These are phyloP conservation scores for Epichloe glyceriae DNA, from an alignment of 2,329 filamentous ascomycete species.

Conservation along the genomic window DNA sequence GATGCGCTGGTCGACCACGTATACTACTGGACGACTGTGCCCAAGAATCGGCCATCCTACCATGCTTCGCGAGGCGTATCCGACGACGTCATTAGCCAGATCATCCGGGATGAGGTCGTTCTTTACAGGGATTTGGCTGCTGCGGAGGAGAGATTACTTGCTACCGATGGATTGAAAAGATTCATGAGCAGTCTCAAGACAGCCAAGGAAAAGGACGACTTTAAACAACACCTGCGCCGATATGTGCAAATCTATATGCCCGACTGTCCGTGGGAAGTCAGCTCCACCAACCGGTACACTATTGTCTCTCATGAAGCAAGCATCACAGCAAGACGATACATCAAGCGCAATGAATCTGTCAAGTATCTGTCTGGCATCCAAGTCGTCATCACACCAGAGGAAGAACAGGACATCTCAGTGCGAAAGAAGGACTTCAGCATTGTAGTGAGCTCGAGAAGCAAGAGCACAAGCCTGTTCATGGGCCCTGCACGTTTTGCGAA, in stretches of 20 bases:
- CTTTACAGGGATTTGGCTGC: conserved; percentile 56
- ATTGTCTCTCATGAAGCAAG: conserved; percentile 82
- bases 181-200: conserved; percentile 57
- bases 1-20: conserved; percentile 92
- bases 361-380: conserved; percentile 87
- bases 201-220: conserved; percentile 73
- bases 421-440: conserved; percentile 93
- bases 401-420: conserved; percentile 69
- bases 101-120: conserved; percentile 54
- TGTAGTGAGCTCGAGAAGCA: conserved; percentile 84
- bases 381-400: conserved; percentile 81
- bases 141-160: conserved; percentile 61
- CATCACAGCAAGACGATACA: conserved; percentile 65
- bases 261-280: conserved; percentile 88
- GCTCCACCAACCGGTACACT: conserved; percentile 85
- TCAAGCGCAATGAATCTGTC: conserved; percentile 72
- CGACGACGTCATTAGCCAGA: conserved; percentile 46
- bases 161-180: conserved; percentile 59
- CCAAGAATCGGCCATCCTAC: conserved; percentile 84
- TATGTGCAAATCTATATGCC: conserved; percentile 89
- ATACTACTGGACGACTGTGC: conserved; percentile 92
- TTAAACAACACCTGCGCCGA: conserved; percentile 70
- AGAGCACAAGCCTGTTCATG: conserved; percentile 82
- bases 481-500: conserved; percentile 94
- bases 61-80: conserved; percentile 69